Evolutionary conservation across 2,329 filamentous ascomycete genomes (phyloP), one percentile per base, ranked within the genome.

Genomic region (Aaosphaeria arxii): DNA sequence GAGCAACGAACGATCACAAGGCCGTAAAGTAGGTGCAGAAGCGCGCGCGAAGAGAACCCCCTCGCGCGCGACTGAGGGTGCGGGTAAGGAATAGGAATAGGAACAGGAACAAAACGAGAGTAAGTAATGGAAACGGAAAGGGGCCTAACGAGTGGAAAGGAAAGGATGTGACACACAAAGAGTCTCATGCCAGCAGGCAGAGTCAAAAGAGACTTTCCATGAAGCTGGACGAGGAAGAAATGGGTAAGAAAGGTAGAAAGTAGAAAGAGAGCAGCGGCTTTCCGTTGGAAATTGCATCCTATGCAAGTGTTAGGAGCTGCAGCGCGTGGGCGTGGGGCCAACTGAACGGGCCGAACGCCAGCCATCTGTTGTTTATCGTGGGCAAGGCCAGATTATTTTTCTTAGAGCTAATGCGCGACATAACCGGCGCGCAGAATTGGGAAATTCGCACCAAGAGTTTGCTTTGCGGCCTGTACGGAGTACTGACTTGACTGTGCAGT

Each of bases 81-180:
- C 43, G 46, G 47, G 44, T 24, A 32, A 46, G 47, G 53, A 55
- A 55, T 46, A 48, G 41, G 29, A 43, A 17, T 9, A 32, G 29
- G 24, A 11, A 30, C 9, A 46, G 47, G 52, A 57, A 54, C 48
- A 48, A 52, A 50, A 51, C 50, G 55, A 64, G 62, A 60, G 61
- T 64, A 55, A 57, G 59, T 62, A 57, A 51, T 53, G 55, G 60
- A 61, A 62, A 51, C 53, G 54, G 63, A 54, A 52, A 48, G 48
- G 30, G 11, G 11, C 7, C 7, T 47, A 57, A 55, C 48, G 48
- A 55, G 50, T 38, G 54, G 48, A 53, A 55, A 46, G 48, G 51
- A 51, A 48, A 48, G 53, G 53, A 45, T 47, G 49, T 43, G 42
- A 44, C 40, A 43, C 41, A 32, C 41, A 5, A 6, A 11, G 31